A percentile compares a stretch with the other conserved stretches of the same genome.
Conservation (phyloP, 2,329 filamentous ascomycete species). For the Claviceps pazoutovae region DNA sequence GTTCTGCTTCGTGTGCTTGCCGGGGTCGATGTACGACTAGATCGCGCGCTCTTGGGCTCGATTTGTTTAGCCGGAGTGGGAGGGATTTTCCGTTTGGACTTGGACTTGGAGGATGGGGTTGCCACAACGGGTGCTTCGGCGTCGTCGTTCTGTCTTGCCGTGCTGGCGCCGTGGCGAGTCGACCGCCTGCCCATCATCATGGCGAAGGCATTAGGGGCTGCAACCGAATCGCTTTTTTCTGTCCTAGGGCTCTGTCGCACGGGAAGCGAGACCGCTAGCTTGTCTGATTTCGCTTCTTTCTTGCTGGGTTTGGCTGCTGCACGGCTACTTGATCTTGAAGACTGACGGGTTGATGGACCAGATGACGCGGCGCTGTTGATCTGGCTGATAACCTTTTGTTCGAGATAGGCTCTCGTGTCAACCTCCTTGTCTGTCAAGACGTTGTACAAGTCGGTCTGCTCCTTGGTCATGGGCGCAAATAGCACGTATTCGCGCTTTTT, state of each 20-base stretch:
- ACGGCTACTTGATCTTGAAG: conserved; percentile 26
- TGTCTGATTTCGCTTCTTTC: conserved; percentile 7
- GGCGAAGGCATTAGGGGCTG: conserved; percentile 32
- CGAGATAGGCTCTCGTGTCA: conserved; percentile 61
- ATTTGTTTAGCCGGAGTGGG: conserved; percentile 18
- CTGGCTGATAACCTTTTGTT: conserved; percentile 60
- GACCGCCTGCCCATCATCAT: conserved; percentile 37
- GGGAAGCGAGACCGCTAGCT: conserved; percentile 15
- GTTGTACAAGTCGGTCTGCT: conserved; percentile 82
- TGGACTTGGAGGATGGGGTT: conserved; percentile 10
- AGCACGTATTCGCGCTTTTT: conserved; percentile 95
- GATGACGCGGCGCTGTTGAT: conserved; percentile 28
- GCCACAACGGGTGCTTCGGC: conserved; percentile 6
- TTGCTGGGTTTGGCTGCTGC: conserved; percentile 7
- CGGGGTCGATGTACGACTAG: conserved; percentile 64
- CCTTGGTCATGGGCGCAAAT: conserved; percentile 79
- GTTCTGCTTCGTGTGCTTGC: conserved; percentile 37
- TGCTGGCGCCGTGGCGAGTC: conserved; percentile 4
- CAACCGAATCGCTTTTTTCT: conserved; percentile 13
- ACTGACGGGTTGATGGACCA: conserved; percentile 17
- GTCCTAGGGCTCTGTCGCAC: conserved; percentile 23
- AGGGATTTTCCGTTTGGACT: conserved; percentile 20
- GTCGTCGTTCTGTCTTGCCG: conserved; percentile 17
- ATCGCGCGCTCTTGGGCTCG: conserved; percentile 55
- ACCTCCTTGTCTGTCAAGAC: conserved; percentile 41